Evolutionary conservation across 371 early-diverging fungal genomes (phyloP).

Genomic region (Mortierella sp.): DNA sequence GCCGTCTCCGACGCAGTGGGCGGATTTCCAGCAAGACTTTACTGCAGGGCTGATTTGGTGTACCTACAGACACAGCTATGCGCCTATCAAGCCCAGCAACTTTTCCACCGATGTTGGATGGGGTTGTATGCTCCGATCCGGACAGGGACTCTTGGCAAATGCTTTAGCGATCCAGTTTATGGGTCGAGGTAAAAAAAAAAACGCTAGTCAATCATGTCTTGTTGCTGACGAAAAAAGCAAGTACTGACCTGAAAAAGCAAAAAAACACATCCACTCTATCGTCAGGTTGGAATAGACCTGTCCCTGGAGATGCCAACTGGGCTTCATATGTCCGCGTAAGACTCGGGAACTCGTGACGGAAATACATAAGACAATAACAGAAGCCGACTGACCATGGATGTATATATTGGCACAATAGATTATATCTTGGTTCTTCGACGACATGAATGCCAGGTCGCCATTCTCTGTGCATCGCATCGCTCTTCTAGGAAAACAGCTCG

Average conservation of each 20-base stretch:
- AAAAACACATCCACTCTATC: not conserved
- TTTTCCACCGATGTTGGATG: conserved; percentile 92
- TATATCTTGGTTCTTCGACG: conserved; percentile 87
- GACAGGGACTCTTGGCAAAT: conserved; percentile 93
- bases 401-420: conserved; percentile 61
- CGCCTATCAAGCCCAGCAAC: conserved; percentile 81
- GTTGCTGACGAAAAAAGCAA: not conserved
- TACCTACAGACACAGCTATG: conserved; percentile 91
- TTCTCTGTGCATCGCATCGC: conserved; percentile 96
- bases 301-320: conserved; percentile 50
- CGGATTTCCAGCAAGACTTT: conserved; percentile 49
- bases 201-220: too few relatives aligned
- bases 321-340: conserved; percentile 60
- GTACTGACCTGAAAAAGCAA: not conserved
- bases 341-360: too few relatives aligned
- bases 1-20: conserved; percentile 48
- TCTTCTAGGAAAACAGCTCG: conserved; percentile 83
- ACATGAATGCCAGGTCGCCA: conserved; percentile 74
- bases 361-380: too few relatives aligned
- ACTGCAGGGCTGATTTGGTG: conserved; percentile 77
- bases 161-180: conserved; percentile 79
- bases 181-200: conserved; percentile 80
- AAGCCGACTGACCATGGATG: too few relatives aligned
- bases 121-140: conserved; percentile 98
- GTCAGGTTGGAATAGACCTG: conserved; percentile 64